Conservation (phyloP, 345 rosid species). For the Gossypium thurberi region DNA sequence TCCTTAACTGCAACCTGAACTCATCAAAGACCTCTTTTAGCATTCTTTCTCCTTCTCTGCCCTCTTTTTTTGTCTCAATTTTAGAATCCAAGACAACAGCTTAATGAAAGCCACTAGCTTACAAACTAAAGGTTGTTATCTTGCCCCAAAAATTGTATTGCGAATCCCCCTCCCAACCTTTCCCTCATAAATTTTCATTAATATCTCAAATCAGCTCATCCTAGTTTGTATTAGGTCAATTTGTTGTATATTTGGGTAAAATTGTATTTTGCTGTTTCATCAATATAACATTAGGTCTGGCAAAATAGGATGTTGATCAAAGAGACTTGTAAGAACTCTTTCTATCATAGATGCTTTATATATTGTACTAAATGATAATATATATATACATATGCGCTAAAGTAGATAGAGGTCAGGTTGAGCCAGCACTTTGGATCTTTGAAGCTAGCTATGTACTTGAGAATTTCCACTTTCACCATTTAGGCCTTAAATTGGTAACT, state of each 20-base stretch:
- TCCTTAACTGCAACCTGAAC: background rate
- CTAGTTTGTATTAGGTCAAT: background rate
- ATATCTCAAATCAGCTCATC: background rate
- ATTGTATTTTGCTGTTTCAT: background rate
- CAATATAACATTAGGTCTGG: background rate
- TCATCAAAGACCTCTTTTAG: background rate
- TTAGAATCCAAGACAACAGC: background rate
- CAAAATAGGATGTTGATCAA: background rate
- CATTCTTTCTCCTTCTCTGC: background rate
- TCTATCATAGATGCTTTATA: background rate
- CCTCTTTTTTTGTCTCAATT: background rate
- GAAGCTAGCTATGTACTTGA: background rate
- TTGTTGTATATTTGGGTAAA: background rate
- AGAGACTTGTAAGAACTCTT: conserved; percentile 8
- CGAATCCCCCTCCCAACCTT: background rate
- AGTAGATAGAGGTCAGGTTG: background rate
- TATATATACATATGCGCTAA: background rate
- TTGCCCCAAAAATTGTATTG: background rate
- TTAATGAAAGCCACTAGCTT: background rate
- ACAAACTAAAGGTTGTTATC: background rate
- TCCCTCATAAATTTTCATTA: background rate
- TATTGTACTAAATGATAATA: background rate
- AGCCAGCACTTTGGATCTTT: background rate
- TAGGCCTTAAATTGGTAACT: background rate
- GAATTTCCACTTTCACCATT: background rate